Percentiles rank a stretch among this genome's conserved stretches.
Conservation (phyloP, 78 protist species). For the Polysphondylium violaceum region DNA sequence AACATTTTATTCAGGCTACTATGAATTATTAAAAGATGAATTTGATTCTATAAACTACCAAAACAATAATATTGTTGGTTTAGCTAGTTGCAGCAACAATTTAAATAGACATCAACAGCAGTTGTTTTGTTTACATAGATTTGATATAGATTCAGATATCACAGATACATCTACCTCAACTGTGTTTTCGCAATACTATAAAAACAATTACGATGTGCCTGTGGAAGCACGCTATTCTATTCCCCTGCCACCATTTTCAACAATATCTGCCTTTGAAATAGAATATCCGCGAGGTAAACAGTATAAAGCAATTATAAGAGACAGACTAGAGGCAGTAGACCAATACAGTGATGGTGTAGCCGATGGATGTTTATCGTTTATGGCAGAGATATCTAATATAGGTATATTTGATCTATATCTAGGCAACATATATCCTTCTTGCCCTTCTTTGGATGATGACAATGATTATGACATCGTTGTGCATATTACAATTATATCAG, state of each 20-base stretch:
- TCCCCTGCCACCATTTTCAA: slow-evolving; percentile 32
- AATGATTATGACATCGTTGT: not conserved
- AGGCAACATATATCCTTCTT: too few species aligned
- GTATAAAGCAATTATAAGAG: slow-evolving; percentile 18
- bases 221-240: slow-evolving; percentile 49
- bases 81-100: too few species aligned
- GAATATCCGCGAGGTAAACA: slow-evolving; percentile 19
- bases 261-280: slow-evolving; percentile 10
- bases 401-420: too few species aligned
- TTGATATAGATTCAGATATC: slow-evolving; percentile 14
- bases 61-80: too few species aligned
- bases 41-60: too few species aligned
- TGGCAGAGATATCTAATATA: slow-evolving; percentile 45
- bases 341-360: slow-evolving; percentile 45
- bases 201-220: not conserved
- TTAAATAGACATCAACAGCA: too few species aligned
- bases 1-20: too few species aligned
- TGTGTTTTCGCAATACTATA: slow-evolving; percentile 13
- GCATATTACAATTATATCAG: slow-evolving; percentile 26
- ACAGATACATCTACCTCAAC: slow-evolving; percentile 5
- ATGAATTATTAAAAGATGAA: too few species aligned
- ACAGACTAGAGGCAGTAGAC: not conserved
- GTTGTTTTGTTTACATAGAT: too few species aligned
- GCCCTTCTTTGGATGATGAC: too few species aligned
- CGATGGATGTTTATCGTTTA: slow-evolving; percentile 47